Evolutionary conservation across 192 early-diverging fungal genomes (phyloP).

Genomic region (Coemansia nantahalensis): DNA sequence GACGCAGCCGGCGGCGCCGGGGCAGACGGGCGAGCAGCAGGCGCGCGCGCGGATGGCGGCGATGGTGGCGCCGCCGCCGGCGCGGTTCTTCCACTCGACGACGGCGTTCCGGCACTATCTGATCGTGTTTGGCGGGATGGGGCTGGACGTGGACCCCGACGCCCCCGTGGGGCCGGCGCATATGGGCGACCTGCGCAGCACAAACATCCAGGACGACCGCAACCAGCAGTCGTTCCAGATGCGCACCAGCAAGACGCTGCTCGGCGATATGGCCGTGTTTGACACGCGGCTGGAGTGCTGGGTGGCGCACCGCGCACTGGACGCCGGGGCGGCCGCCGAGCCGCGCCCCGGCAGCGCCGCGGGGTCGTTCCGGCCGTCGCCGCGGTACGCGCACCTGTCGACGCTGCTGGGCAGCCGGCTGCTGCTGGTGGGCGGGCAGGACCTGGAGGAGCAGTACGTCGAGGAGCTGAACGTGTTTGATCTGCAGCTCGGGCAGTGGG

Average conservation of each 20-base stretch:
- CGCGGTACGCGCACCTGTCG: slow-evolving; percentile 77
- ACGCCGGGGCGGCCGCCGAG: neutral
- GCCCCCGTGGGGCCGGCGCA: slow-evolving; percentile 2
- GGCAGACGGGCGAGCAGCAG: neutral
- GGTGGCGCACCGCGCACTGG: slow-evolving; percentile 32
- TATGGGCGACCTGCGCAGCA: slow-evolving; percentile 1
- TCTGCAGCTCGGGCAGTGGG: slow-evolving; percentile 67
- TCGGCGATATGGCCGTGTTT: slow-evolving; percentile 68
- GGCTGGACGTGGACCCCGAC: slow-evolving; percentile 45
- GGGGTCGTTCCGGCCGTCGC: slow-evolving; percentile 57
- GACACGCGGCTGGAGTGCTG: slow-evolving; percentile 58
- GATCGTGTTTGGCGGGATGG: slow-evolving; percentile 81
- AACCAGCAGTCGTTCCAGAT: slow-evolving; percentile 55
- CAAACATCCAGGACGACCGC: slow-evolving; percentile 30
- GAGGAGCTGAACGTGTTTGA: slow-evolving; percentile 79
- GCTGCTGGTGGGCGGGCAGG: slow-evolving; percentile 74
- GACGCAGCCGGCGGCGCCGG: too few relatives aligned
- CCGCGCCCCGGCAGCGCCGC: neutral
- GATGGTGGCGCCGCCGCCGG: slow-evolving; percentile 16
- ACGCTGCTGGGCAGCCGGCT: slow-evolving; percentile 62
- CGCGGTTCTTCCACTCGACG: slow-evolving; percentile 75
- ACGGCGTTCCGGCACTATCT: slow-evolving; percentile 64
- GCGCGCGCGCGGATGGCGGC: neutral
- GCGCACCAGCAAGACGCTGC: slow-evolving; percentile 57
- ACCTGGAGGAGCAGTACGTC: slow-evolving; percentile 72